Conservation (phyloP, 2,329 filamentous ascomycete species). For the Fusarium abutilonis region DNA sequence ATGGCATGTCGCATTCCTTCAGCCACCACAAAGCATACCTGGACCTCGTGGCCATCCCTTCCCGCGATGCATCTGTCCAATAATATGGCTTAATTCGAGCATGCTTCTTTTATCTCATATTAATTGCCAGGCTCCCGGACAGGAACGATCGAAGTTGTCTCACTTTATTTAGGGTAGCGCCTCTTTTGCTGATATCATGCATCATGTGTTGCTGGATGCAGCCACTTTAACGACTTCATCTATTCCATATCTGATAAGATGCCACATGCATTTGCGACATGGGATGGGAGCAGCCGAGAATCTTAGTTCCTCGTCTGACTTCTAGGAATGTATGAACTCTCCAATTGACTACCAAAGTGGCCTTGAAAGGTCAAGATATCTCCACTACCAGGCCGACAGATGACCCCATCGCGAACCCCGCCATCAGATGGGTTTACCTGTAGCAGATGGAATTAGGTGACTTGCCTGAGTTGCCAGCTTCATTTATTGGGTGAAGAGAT, state of each 20-base stretch:
- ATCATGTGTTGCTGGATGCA: constrained; percentile 30
- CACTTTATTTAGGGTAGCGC: constrained; percentile 5
- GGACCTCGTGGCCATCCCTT: constrained; percentile 27
- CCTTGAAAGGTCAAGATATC: neutral
- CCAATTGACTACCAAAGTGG: neutral
- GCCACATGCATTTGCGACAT: neutral
- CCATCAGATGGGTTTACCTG: constrained; percentile 3
- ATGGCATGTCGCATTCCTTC: constrained; percentile 13
- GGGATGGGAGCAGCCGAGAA: neutral
- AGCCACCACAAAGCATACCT: constrained; percentile 19
- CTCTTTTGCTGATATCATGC: neutral
- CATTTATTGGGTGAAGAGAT: neutral
- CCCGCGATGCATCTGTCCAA: constrained; percentile 18
- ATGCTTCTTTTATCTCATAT: constrained; percentile 28
- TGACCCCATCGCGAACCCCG: constrained; percentile 29
- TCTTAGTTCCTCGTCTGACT: neutral
- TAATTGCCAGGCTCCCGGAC: constrained; percentile 29
- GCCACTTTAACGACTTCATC: neutral
- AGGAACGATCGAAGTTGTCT: constrained; percentile 19
- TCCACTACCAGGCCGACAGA: constrained; percentile 17
- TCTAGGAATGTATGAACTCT: neutral
- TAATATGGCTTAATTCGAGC: constrained; percentile 23
- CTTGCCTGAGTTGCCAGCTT: neutral
- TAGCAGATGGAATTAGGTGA: constrained; percentile 10
- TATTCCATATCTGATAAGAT: neutral